Evolutionary conservation across 2,329 filamentous ascomycete genomes (phyloP), one percentile per base, ranked within the genome.

Genomic region (Microdochium bolleyi): DNA sequence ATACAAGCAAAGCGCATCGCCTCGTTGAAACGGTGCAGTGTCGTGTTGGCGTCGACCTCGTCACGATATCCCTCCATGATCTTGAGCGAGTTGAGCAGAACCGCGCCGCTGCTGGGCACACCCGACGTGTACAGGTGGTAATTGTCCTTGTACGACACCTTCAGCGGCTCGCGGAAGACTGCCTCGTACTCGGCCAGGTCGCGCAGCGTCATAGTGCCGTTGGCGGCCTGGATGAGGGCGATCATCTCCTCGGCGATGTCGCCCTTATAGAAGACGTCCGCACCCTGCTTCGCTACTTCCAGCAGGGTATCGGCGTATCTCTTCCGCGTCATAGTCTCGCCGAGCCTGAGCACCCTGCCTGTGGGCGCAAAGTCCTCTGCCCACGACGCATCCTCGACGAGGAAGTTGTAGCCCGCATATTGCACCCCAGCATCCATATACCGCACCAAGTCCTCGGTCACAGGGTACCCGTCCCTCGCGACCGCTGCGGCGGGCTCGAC

Each of bases 321-420:
- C 62, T 85, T 87, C 48, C 92, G 78, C 0, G 87, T 92, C 62
- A 97, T 90, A 0, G 70, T 85, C 49, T 95, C 89, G 19, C 89
- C 89, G 2, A 91, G 69, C 19, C 78, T 73, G 0, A 96, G 61
- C 2, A 89, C 73, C 0, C 78, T 85, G 3, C 91, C 92, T 55
- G 92, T 84, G 0, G 90, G 90, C 2, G 90, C 91, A 71, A 96
- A 96, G 64, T 96, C 92, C 49, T 88, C 67, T 0, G 92, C 89
- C 87, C 90, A 97, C 3, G 83, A 80, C 0, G 87, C 84, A 53
- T 96, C 83, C 2, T 87, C 76, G 0, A 84, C 73, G 0, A 96
- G 71, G 61, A 95, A 96, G 59, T 89, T 73, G 50, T 62, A 57
- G 1, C 61, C 58, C 8, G 59, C 52, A 4, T 44, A 55, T 52